Conservation (phyloP, 2,329 filamentous ascomycete genomes). For the Trichothecium sympodiale region DNA sequence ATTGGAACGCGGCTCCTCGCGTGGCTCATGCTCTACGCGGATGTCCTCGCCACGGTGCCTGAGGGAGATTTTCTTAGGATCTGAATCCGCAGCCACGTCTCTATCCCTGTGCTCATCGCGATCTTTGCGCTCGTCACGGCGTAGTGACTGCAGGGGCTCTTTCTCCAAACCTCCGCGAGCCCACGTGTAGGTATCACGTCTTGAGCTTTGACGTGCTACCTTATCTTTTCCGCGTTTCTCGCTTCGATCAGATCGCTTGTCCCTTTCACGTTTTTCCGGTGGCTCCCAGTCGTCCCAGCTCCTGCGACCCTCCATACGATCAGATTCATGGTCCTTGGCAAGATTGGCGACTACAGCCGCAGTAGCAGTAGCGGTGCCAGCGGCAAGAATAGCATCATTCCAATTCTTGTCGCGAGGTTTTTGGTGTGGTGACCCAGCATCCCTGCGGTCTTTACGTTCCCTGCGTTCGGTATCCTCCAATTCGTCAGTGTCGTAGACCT, state of each 20-base stretch:
- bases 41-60: slow-evolving; percentile 15
- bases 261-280: slow-evolving; percentile 2
- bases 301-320: slow-evolving; percentile 10
- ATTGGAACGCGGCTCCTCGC: slow-evolving; percentile 13
- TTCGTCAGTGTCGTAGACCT: slow-evolving; percentile 48
- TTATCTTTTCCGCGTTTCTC: slow-evolving; percentile 2
- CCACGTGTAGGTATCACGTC: neutral
- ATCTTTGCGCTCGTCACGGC: slow-evolving; percentile 10
- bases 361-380: slow-evolving; percentile 37
- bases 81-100: slow-evolving; percentile 7
- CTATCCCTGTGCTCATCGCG: slow-evolving; percentile 9
- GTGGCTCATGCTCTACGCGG: slow-evolving; percentile 15
- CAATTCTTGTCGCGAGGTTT: slow-evolving; percentile 27
- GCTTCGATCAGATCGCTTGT: slow-evolving; percentile 3
- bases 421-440: slow-evolving; percentile 9
- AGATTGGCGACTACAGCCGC: slow-evolving; percentile 11
- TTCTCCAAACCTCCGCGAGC: slow-evolving; percentile 6
- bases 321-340: slow-evolving; percentile 11
- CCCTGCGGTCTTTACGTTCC: slow-evolving; percentile 15
- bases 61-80: slow-evolving; percentile 12
- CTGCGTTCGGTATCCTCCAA: slow-evolving; percentile 23
- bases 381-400: slow-evolving; percentile 33
- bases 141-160: slow-evolving; percentile 10
- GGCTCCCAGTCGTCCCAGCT: slow-evolving; percentile 5
- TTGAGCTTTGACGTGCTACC: too few species aligned